Base-by-base conservation (phyloP, 148 eudicot genomes). In the Polygonum maritimum region DNA sequence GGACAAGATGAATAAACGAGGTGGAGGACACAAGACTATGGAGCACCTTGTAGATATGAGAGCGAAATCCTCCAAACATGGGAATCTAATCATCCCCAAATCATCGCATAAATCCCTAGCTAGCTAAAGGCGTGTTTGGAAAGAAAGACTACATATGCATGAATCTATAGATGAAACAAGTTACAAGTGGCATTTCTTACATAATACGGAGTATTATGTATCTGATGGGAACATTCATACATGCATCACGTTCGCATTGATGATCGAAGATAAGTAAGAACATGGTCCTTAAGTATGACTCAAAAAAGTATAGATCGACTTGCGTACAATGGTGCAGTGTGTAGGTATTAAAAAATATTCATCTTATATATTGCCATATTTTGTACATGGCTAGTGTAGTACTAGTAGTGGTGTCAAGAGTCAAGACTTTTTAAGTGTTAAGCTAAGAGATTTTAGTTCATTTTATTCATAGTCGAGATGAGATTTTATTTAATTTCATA, bases 41-140 rank as follows among this genome's bases (percentile, higher is more conserved):
- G 74, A 71, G 74, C 74, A 71, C 74, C 74, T 26, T 26, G 31
- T 26, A 26, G 31, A 41, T n/a, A 47, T 19, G 49, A 39, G 7
- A 71, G 51, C 49, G 74, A 47, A 44, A 41, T 31, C 15, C 15
- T 12, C 21, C 33, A 71, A 44, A 44, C 2, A 71, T 71, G 74
- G 74, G 74, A 44, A 71, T 71, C 74, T 71, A 71, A 71, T 71
- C 74, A 71, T 47, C 48, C 39, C 74, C 48, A 40, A 70, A 70
- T 70, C 74, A 70, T 70, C 44, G 51, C 15, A 7, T 40, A n/a
- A 60, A 26, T 60, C 69, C 38, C 31, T 26, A 26, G 31, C 31
- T 26, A 26, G 31, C 31, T 26, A 22, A 60, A 16, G 69, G 36
- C 69, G 69, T 60, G 69, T 60, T 60, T 60, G 69, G 69, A 31